Conservation (phyloP, 2,329 filamentous ascomycete genomes). For the Nemania abortiva region DNA sequence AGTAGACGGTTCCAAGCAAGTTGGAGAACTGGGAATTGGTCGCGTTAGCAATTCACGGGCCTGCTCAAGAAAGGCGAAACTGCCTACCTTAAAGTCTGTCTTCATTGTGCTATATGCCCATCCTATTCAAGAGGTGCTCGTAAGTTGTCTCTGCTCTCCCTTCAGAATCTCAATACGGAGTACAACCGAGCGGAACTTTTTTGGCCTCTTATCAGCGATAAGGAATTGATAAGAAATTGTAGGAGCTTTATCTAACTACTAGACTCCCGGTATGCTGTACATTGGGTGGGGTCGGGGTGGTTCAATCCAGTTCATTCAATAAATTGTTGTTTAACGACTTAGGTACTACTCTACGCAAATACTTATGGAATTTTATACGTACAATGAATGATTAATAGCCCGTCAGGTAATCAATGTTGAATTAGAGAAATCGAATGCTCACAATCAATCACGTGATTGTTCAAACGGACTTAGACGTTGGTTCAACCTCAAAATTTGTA, state of each 20-base stretch:
- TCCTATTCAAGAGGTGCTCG: constrained; percentile 29
- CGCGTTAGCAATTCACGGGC: constrained; percentile 25
- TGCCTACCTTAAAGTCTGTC: constrained; percentile 93
- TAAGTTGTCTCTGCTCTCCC: not conserved
- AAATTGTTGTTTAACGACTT: no score
- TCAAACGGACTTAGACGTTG: no score
- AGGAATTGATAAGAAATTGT: constrained; percentile 33
- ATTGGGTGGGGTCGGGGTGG: no score
- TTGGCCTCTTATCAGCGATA: constrained; percentile 50
- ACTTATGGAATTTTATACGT: no score
- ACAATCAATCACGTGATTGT: no score
- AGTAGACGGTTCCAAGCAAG: constrained; percentile 96
- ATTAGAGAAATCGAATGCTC: no score
- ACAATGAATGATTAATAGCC: no score
- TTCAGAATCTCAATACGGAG: constrained; percentile 12
- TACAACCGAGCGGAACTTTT: constrained; percentile 43
- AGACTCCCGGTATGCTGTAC: no score
- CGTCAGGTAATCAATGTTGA: no score
- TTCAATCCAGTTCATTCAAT: no score
- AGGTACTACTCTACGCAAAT: no score
- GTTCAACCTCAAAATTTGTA: no score
- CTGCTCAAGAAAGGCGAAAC: not conserved
- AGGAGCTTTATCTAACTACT: not conserved
- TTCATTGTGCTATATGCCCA: constrained; percentile 76
- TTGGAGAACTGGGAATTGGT: constrained; percentile 83